Conservation (phyloP, 2,329 filamentous ascomycete genomes). For the Lasiodiplodia sp. region DNA sequence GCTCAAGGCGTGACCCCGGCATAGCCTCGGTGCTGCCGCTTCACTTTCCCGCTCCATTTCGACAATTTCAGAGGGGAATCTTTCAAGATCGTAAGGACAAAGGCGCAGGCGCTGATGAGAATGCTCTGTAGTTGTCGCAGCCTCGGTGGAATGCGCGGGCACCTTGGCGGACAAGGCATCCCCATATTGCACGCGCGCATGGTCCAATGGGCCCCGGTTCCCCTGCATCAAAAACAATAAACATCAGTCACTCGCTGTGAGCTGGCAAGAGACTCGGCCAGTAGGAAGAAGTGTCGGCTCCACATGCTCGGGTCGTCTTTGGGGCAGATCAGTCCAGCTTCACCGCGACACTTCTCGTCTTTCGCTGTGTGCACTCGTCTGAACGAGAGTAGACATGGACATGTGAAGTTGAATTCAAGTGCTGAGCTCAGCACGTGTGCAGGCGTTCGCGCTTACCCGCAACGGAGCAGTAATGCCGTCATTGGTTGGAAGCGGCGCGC, state of each 20-base stretch:
- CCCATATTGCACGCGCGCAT: background rate
- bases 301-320: background rate
- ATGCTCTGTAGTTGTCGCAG: background rate
- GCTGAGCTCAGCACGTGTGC: background rate
- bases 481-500: constrained; percentile 12
- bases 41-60: background rate
- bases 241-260: background rate
- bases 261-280: background rate
- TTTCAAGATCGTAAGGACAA: background rate
- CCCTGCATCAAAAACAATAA: background rate
- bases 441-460: constrained; percentile 12
- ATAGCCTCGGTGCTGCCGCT: background rate
- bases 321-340: background rate
- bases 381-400: no score
- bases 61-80: background rate
- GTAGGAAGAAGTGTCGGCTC: background rate
- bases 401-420: background rate
- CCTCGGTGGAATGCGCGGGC: background rate
- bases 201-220: background rate
- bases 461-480: constrained; percentile 20
- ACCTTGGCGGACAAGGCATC: background rate
- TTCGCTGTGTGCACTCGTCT: background rate
- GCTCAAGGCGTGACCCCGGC: background rate
- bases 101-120: background rate
- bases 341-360: background rate